These are phyloP conservation scores for Skeletonema costatum DNA, from an alignment of 108 stramenopile genomes.

Conservation along the genomic window DNA sequence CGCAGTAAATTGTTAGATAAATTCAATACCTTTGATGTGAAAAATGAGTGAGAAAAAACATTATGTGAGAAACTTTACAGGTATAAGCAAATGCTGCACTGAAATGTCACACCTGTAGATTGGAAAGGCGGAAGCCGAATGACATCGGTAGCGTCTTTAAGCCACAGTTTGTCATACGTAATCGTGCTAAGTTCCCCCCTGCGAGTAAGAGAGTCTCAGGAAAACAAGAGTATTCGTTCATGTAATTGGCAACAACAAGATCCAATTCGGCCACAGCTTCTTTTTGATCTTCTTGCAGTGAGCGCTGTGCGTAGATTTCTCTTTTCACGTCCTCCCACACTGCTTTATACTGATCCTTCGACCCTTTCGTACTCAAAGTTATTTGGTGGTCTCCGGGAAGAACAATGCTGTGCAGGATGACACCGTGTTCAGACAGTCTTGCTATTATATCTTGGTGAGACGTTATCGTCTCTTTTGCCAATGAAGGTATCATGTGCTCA, in stretches of 20 bases:
- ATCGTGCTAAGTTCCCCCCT: slow-evolving; percentile 11
- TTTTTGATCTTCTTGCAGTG: not conserved
- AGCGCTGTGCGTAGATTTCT: slow-evolving; percentile 2
- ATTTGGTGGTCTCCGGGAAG: slow-evolving; percentile 20
- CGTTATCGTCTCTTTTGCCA: not conserved
- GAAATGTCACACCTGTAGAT: slow-evolving; percentile 32
- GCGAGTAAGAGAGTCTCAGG: slow-evolving; percentile 35
- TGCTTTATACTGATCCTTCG: not conserved
- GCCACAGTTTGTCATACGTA: slow-evolving; percentile 16
- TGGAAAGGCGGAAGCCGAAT: slow-evolving; percentile 30
- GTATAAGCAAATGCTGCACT: not conserved
- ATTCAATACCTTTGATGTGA: slow-evolving; percentile 22
- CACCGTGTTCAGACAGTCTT: slow-evolving; percentile 10
- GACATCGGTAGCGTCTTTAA: slow-evolving; percentile 29
- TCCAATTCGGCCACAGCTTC: not conserved
- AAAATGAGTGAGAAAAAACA: not conserved
- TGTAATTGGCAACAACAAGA: not conserved
- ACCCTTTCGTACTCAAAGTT: not conserved
- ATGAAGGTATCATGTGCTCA: not conserved
- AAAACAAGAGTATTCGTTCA: slow-evolving; percentile 18
- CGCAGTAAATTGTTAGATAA: slow-evolving; percentile 33
- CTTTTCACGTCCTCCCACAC: slow-evolving; percentile 23
- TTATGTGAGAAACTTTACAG: not conserved
- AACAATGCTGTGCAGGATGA: slow-evolving; percentile 17
- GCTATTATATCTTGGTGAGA: slow-evolving; percentile 22